Conservation (phyloP, 2,329 filamentous ascomycete species). For the Penicillium rolfsii region DNA sequence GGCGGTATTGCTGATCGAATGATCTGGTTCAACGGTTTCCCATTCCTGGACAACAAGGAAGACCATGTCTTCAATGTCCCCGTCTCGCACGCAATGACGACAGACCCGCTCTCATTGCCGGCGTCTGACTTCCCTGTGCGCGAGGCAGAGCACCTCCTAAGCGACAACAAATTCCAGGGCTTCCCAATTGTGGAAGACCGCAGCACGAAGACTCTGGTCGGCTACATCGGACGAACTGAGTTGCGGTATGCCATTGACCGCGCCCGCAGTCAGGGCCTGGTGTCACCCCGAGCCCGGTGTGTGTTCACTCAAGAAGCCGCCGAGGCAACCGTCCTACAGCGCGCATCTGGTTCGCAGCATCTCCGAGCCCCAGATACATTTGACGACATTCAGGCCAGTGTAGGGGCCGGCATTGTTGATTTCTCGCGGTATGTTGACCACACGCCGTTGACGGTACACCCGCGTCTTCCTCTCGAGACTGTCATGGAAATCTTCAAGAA, state of each 20-base stretch:
- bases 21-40: slow-evolving; percentile 98
- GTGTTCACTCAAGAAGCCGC: slow-evolving; percentile 65
- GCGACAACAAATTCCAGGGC: slow-evolving; percentile 82
- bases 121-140: slow-evolving; percentile 72
- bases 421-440: slow-evolving; percentile 86
- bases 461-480: slow-evolving; percentile 87
- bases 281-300: slow-evolving; percentile 72
- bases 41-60: slow-evolving; percentile 95
- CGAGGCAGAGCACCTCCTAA: slow-evolving; percentile 75
- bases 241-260: slow-evolving; percentile 87
- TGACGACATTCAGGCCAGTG: slow-evolving; percentile 61
- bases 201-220: slow-evolving; percentile 72
- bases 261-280: slow-evolving; percentile 67
- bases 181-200: slow-evolving; percentile 86
- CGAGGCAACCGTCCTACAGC: slow-evolving; percentile 38
- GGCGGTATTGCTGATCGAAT: slow-evolving; percentile 96
- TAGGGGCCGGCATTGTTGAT: slow-evolving; percentile 66
- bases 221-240: slow-evolving; percentile 92
- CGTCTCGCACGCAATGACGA: slow-evolving; percentile 87
- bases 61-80: slow-evolving; percentile 96
- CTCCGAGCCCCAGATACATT: slow-evolving; percentile 56
- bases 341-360: slow-evolving; percentile 32
- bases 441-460: slow-evolving; percentile 88
- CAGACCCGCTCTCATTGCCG: slow-evolving; percentile 72
- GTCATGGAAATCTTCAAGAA: slow-evolving; percentile 99